phyloP scores from a whole-genome alignment of 2,329 filamentous ascomycete genomes.

The Aspergillus luchuensis region DNA sequence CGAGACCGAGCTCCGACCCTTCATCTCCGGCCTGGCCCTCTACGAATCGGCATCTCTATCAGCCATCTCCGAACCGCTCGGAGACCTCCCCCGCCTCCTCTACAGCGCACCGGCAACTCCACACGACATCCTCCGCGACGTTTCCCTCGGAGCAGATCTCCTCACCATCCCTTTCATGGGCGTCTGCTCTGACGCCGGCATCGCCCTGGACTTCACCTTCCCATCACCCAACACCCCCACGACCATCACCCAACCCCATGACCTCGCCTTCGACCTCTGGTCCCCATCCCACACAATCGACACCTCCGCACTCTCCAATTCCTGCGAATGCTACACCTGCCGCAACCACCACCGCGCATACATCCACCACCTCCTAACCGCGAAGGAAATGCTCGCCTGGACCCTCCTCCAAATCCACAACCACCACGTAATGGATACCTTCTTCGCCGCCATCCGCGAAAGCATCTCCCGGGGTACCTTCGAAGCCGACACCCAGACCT shows the following conservation, averaged over 20 bases:
- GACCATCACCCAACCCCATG: conserved; percentile 28
- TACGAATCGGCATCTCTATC: conserved; percentile 72
- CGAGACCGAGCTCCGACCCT: conserved; percentile 60
- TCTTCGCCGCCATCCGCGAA: conserved; percentile 71
- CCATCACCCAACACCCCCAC: conserved; percentile 45
- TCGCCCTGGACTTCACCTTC: conserved; percentile 75
- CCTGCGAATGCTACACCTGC: conserved; percentile 82
- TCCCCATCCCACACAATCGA: conserved; percentile 61
- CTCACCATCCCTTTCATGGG: conserved; percentile 76
- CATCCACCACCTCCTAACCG: conserved; percentile 80
- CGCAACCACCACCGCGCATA: conserved; percentile 81
- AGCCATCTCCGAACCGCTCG: conserved; percentile 64
- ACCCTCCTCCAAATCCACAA: conserved; percentile 91
- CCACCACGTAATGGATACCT: conserved; percentile 68
- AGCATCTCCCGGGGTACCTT: conserved; percentile 62
- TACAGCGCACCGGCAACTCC: conserved; percentile 71
- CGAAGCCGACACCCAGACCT: conserved; percentile 58
- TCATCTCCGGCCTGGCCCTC: conserved; percentile 71
- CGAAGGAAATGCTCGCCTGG: conserved; percentile 98
- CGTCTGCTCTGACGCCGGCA: conserved; percentile 75
- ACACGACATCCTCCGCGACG: conserved; percentile 73
- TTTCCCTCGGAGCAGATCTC: conserved; percentile 77
- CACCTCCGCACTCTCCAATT: conserved; percentile 61
- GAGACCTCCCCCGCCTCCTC: conserved; percentile 70
- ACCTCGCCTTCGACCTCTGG: conserved; percentile 82